Evolutionary conservation across 768 basidiomycete genomes (phyloP), one percentile per base, ranked within the genome.

Genomic region (Termitomyces sp.): DNA sequence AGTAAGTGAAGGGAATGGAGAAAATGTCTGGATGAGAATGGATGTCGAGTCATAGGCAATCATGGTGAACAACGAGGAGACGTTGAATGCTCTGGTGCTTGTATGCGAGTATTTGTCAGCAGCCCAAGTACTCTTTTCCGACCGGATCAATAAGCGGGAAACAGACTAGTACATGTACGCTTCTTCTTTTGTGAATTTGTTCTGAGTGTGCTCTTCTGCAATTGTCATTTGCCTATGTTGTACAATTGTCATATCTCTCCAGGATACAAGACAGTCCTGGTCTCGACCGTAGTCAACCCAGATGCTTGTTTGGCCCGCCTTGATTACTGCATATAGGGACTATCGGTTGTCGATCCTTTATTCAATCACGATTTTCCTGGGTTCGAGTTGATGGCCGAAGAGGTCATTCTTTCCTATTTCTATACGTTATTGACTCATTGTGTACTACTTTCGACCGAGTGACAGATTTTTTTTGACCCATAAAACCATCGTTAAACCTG

Each of bases 21-120:
- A 59, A 60, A 78, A 76, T 12, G 76, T 58, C 42, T 73, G 66
- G 44, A 78, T 66, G 60, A 78, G 71, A 61, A 78, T 59, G 37
- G 69, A 71, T 26, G 68, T 70, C 52, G 63, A 55, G 28, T 30
- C 53, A 38, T 44, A 52, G 42, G 26, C n/a, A 17, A 51, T 46
- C 63, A 64, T 64, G 47, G 41, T 49, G 50, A 41, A 52, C 46
- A 50, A 45, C 23, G 23, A 23, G 23, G 23, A 23, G 23, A 23
- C 23, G 23, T 1, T 23, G 23, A 23, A 23, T 23, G 23, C 23
- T 1, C 2, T 23, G 23, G 23, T 23, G 23, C 15, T n/a, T 41
- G 37, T 44, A 19, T 15, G 1, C n/a, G 19, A n/a, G 10, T 40
- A 9, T 56, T 56, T 50, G 50, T 41, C 44, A 46, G 30, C 43